Evolutionary conservation across 345 rosid species (phyloP), one percentile per base, ranked within the genome.

Genomic region (Salix koriyanagi): DNA sequence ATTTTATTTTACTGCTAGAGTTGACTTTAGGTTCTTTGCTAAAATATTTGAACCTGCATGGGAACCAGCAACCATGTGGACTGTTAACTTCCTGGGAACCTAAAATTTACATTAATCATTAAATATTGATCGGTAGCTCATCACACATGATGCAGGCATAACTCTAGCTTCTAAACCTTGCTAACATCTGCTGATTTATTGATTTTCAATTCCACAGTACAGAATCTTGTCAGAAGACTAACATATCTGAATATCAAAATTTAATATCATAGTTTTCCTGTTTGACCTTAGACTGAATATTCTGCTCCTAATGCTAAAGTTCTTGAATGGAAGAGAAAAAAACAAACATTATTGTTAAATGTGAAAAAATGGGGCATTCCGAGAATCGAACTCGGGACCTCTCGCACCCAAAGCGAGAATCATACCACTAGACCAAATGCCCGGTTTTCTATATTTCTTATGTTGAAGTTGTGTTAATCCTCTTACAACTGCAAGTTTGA

Each of bases 361-460:
- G 66, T 62, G 67, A 54, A 46, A 54, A 52, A 36, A 36, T 36
- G 90, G 89, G 92, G 88, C 88, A 84, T 90, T 90, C 88, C 82
- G 88, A 87, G 93, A 91, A 90, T 84, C 79, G 71, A 86, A 88
- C 90, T 91, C 85, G 77, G 86, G 92, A 92, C 89, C 89, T 89
- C 90, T 92, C 87, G 84, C 94, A 89, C 92, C 94, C 88, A 81
- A 90, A 92, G 91, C 89, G 82, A 92, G 93, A 89, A 92, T 90
- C 93, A 89, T 90, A 86, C 94, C 89, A 88, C 89, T 88, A 85
- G 87, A 89, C 97, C 90, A 90, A 87, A 84, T 86, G 90, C 89
- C 91, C 89, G 37, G 37, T 36, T 36, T 36, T 36, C 6, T 5
- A 36, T 36, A 36, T 36, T 36, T 36, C 37, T 36, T 36, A 36